phyloP scores from a whole-genome alignment of 495 filamentous ascomycete genomes.

The Pyrenula aspistea region DNA sequence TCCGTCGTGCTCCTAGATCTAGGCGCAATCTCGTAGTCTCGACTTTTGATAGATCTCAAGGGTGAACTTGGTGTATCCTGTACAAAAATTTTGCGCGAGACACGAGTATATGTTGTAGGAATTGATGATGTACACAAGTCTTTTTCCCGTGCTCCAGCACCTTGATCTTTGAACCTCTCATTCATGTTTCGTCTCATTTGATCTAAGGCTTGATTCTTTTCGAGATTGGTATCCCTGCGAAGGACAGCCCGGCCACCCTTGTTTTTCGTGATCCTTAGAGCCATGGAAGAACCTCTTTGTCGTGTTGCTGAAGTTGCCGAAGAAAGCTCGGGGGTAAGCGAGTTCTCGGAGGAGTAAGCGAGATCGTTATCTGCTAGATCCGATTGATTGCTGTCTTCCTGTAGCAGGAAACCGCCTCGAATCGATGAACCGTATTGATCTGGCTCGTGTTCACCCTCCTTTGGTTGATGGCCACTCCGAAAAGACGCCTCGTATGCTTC shows the following conservation, averaged over 20 bases:
- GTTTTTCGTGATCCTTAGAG: not conserved
- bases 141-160: not conserved
- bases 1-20: no score
- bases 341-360: not conserved
- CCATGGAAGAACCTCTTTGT: no score
- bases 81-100: not conserved
- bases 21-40: no score
- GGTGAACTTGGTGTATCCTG: no score
- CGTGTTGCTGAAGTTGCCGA: no score
- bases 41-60: no score
- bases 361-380: not conserved
- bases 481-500: not conserved
- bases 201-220: not conserved
- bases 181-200: not conserved
- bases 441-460: not conserved
- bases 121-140: not conserved
- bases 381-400: not conserved
- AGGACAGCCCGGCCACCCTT: not conserved
- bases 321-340: no score
- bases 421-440: not conserved
- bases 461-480: not conserved
- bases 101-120: not conserved
- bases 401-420: not conserved
- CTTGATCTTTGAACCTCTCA: not conserved
- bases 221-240: not conserved